Evolutionary conservation across 2,329 filamentous ascomycete species (phyloP).

Genomic region (Fusarium gaditjirri): DNA sequence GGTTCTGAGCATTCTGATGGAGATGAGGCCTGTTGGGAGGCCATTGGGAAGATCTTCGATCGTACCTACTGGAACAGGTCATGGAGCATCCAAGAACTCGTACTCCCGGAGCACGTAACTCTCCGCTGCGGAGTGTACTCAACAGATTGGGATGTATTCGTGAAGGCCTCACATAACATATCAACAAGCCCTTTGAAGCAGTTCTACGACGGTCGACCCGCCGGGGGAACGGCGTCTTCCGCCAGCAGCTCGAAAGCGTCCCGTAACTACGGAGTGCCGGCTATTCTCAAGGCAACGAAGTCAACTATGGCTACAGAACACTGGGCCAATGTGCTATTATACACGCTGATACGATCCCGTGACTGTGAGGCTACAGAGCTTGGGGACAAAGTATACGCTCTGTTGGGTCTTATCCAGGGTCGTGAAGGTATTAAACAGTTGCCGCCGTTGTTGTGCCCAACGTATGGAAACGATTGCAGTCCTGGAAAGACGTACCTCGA

Average conservation of each 20-base stretch:
- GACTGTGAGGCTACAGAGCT: not conserved
- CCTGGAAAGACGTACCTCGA: not conserved
- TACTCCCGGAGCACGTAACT: not conserved
- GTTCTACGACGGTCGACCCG: not conserved
- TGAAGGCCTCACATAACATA: not conserved
- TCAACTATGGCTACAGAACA: not conserved
- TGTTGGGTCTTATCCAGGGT: not conserved
- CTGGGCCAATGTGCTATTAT: not conserved
- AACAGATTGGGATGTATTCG: not conserved
- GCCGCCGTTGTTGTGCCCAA: not conserved
- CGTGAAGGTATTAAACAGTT: rapidly evolving
- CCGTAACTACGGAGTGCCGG: not conserved
- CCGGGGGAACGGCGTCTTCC: rapidly evolving
- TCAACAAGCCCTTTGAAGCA: not conserved
- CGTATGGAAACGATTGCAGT: not conserved
- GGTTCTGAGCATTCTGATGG: rapidly evolving
- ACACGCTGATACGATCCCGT: not conserved
- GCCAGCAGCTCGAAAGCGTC: not conserved
- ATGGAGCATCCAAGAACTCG: not conserved
- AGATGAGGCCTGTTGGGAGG: not conserved
- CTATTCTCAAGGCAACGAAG: not conserved
- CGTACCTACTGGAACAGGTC: not conserved
- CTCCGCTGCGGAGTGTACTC: not conserved
- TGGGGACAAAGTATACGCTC: not conserved
- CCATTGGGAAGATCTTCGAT: not conserved